These are phyloP conservation scores for Russula earlei DNA, from an alignment of 768 basidiomycete species.

Conservation along the genomic window DNA sequence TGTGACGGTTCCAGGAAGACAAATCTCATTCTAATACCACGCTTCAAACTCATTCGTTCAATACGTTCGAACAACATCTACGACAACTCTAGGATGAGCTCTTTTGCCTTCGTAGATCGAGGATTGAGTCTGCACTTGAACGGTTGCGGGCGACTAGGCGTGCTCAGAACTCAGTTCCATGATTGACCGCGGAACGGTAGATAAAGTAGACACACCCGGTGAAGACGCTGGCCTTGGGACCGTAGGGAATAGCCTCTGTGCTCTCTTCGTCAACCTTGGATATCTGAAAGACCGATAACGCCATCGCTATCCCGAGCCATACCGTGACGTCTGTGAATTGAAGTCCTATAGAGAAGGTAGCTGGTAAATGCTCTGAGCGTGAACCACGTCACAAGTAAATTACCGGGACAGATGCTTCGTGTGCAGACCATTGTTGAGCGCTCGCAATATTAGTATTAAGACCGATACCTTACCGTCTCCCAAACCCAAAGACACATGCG, in stretches of 20 bases:
- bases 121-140: neutral
- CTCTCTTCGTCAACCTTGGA: neutral
- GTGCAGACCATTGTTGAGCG: neutral
- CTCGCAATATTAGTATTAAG: neutral
- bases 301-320: conserved; percentile 7
- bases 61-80: neutral
- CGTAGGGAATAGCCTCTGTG: neutral
- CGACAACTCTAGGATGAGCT: neutral
- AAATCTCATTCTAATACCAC: neutral
- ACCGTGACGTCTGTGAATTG: conserved; percentile 5
- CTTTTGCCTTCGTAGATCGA: neutral
- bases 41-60: neutral
- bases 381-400: neutral
- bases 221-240: neutral
- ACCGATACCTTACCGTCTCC: conserved; percentile 1
- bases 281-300: neutral
- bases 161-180: neutral
- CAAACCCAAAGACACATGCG: conserved; percentile 5
- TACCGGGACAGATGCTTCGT: conserved; percentile 6
- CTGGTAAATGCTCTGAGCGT: neutral
- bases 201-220: neutral
- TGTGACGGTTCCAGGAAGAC: too few species aligned
- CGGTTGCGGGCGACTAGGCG: neutral
- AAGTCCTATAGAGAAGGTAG: neutral
- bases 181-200: neutral